phyloP scores from a whole-genome alignment of 345 rosid genomes.

The Barbarea vulgaris region DNA sequence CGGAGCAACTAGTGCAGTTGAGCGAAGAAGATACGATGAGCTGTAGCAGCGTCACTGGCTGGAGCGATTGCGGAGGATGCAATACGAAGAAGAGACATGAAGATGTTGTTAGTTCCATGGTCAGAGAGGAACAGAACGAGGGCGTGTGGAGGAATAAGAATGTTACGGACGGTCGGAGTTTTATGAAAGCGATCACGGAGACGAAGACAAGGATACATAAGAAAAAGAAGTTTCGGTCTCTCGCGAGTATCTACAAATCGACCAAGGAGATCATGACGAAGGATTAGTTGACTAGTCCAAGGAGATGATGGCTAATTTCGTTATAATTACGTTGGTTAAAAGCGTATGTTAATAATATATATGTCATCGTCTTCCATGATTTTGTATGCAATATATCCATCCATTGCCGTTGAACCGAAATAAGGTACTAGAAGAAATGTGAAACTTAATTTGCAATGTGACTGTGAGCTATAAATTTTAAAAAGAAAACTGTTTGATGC shows the following conservation, averaged over 20 bases:
- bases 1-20: conserved; percentile 35
- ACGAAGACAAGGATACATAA: conserved; percentile 4
- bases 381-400: background rate
- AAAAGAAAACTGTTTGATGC: background rate
- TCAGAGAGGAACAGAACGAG: conserved; percentile 14
- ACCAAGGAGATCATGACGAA: conserved; percentile 28
- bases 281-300: conserved; percentile 18
- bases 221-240: conserved; percentile 36
- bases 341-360: background rate
- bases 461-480: background rate
- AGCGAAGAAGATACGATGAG: conserved; percentile 36
- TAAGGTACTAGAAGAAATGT: conserved; percentile 18
- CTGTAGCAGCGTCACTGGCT: conserved; percentile 32
- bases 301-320: conserved; percentile 2
- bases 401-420: background rate
- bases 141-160: background rate
- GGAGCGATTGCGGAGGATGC: conserved; percentile 1
- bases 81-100: conserved; percentile 25
- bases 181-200: background rate
- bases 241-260: conserved; percentile 27
- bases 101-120: conserved; percentile 16
- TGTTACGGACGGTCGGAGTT: background rate
- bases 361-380: background rate
- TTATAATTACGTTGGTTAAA: conserved; percentile 9
- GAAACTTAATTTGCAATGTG: background rate